Percentiles rank a stretch among this genome's conserved stretches.
phyloP scores from a whole-genome alignment of 345 rosid genomes.

The Toxicodendron radicans region DNA sequence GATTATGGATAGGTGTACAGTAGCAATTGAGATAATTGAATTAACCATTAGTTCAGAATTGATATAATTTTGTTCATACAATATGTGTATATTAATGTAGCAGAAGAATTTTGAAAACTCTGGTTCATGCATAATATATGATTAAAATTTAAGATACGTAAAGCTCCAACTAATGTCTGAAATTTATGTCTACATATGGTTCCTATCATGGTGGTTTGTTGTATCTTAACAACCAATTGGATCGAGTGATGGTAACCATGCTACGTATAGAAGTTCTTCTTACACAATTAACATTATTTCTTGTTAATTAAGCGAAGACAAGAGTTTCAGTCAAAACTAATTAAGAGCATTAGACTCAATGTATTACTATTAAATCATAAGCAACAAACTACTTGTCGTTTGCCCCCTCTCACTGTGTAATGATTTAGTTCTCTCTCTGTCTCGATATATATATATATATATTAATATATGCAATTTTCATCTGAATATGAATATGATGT shows the following conservation, averaged over 20 bases:
- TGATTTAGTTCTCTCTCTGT: background rate
- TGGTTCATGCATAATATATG: constrained; percentile 12
- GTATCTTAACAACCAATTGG: constrained; percentile 34
- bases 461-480: background rate
- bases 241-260: constrained; percentile 37
- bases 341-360: constrained; percentile 28
- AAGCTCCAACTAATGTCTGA: background rate
- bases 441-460: background rate
- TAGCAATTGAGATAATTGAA: no score
- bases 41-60: no score
- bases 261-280: constrained; percentile 38
- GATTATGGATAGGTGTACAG: no score
- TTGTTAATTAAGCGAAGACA: constrained; percentile 40
- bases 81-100: no score
- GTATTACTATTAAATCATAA: constrained; percentile 22
- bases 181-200: background rate
- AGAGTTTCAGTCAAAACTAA: constrained; percentile 29
- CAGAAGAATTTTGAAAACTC: no score
- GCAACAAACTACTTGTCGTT: constrained; percentile 17
- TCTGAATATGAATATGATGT: constrained; percentile 8
- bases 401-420: constrained; percentile 19
- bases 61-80: no score
- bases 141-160: constrained; percentile 27
- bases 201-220: constrained; percentile 30
- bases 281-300: constrained; percentile 25